These are phyloP conservation scores for Pseudozyma tsukubaensis DNA, from an alignment of 1,284 basidiomycete genomes.

Conservation along the genomic window DNA sequence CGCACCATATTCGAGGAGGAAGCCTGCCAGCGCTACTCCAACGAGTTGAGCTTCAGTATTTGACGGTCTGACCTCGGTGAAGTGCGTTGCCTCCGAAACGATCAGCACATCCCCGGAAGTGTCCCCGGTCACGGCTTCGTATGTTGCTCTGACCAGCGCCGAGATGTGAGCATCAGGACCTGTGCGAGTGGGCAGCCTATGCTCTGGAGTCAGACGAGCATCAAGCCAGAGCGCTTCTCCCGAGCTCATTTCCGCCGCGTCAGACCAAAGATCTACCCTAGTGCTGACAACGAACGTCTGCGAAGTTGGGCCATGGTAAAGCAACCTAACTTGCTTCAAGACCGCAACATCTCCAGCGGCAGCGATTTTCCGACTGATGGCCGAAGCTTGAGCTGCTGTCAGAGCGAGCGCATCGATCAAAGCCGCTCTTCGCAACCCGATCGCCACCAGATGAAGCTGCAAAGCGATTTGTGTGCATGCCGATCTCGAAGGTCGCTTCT, in stretches of 20 bases:
- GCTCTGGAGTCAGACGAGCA: slow-evolving; percentile 6
- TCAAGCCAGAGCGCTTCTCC: slow-evolving; percentile 16
- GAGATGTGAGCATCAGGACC: slow-evolving; percentile 14
- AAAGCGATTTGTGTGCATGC: slow-evolving; percentile 24
- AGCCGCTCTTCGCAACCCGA: slow-evolving; percentile 31
- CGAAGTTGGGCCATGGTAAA: slow-evolving; percentile 18
- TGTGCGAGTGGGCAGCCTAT: slow-evolving; percentile 7
- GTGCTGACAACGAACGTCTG: slow-evolving; percentile 27
- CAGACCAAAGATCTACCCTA: slow-evolving; percentile 17
- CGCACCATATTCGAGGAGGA: slow-evolving; percentile 30
- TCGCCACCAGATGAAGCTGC: slow-evolving; percentile 20
- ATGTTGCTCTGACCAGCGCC: slow-evolving; percentile 5
- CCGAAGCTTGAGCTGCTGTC: slow-evolving; percentile 14
- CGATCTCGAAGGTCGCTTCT: slow-evolving; percentile 8
- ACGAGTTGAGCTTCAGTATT: slow-evolving; percentile 12
- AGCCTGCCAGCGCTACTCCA: slow-evolving; percentile 28
- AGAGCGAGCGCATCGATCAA: slow-evolving; percentile 23
- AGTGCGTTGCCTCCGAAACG: neutral
- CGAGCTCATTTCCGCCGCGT: neutral
- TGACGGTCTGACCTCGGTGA: neutral
- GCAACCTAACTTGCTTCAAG: slow-evolving; percentile 11
- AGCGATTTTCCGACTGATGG: slow-evolving; percentile 2
- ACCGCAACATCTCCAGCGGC: neutral
- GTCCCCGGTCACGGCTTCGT: neutral
- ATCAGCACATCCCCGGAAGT: slow-evolving; percentile 6